Base-by-base conservation (phyloP, 202 grass and related monocot species). In the Sporobolus alterniflorus region DNA sequence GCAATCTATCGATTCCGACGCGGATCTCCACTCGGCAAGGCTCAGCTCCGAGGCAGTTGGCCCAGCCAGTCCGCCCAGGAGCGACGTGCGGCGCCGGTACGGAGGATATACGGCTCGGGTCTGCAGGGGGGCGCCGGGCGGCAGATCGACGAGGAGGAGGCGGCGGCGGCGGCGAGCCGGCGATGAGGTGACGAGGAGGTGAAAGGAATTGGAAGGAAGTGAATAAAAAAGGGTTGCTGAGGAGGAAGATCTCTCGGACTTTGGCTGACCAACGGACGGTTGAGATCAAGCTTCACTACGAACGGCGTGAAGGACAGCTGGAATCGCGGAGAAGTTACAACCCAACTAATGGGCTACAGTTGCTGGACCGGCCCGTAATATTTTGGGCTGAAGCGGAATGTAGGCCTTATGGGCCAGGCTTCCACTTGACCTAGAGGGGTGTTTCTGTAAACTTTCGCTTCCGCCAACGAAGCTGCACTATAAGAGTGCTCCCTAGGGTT, bases 401-500 rank as follows among this genome's bases (percentile, higher is more conserved):
- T 18, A 9, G 61, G 43, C 57, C 74, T 29, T 31, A 1, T 70
- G 30, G 82, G 39, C 52, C 17, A 9, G 36, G 10, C 9, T 75
- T 46, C 18, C 30, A 25, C 30, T 33, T 60, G 41, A 25, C 5
- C 32, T 39, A 33, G 4, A 71, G 57, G 80, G 80, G 29, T 28
- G 36, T 4, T 25, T 32, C 2, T 64, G 82, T 47, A 56, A 85
- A 66, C 32, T 39, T 66, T 1, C 1, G 63, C 32, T 89, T 81
- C 15, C 10, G 18, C 30, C 34, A 25, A 12, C 48, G 57, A 18
- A 7, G 25, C 67, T 21, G 17, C 8, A 20, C 51, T 86, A 86
- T 90, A 86, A 83, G 67, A 88, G 0, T 12, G 68, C 43, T 40
- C 79, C 74, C 63, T 80, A 87, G 89, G 84, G 74, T 90, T 90